Evolutionary conservation across 2,329 filamentous ascomycete species (phyloP), one percentile per base, ranked within the genome.

Genomic region (Fusarium verrucosum): DNA sequence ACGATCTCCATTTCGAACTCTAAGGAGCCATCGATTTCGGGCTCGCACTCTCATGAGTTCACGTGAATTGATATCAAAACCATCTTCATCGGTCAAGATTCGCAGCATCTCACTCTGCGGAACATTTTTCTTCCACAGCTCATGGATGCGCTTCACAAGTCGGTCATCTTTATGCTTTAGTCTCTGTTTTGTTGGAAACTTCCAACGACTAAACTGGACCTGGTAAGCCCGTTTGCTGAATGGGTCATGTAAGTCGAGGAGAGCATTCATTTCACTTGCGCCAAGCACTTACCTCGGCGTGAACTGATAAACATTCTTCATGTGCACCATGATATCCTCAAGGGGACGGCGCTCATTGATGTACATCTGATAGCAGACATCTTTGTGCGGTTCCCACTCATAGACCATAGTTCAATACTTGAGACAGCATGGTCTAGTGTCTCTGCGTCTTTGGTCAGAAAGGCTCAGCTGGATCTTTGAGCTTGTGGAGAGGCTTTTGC

Each of bases 41-140:
- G 85, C 81, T 50, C 92, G 85, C 37, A 94, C 80, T 30, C 89
- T 84, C 80, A 89, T 87, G 50, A 94, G 76, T 73, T 92, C 89
- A 10, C 89, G 83, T 66, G 90, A 83, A 66, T 88, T 91, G 71
- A 94, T 88, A 22, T 88, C 81, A 70, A 88, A 92, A 14, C 92
- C 92, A 41, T 82, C 80, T 73, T 94, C 90, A 19, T 87, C 83
- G 65, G 86, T 87, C 56, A 95, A 80, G 25, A 86, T 85, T 23
- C 83, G 81, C 53, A 93, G 80, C 86, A 95, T 95, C 66, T 93
- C 89, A 58, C 85, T 84, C 75, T 93, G 90, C 17, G 81, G 83
- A 14, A 87, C 82, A 72, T 94, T 95, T 68, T 80, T 82, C 74
- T 92, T 88, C 92, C 92, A 95, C 70, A 95, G 81, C 77, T 94